A percentile compares a stretch with the other conserved stretches of the same genome.
Conservation (phyloP, 495 filamentous ascomycete genomes). For the Neurospora sp. region DNA sequence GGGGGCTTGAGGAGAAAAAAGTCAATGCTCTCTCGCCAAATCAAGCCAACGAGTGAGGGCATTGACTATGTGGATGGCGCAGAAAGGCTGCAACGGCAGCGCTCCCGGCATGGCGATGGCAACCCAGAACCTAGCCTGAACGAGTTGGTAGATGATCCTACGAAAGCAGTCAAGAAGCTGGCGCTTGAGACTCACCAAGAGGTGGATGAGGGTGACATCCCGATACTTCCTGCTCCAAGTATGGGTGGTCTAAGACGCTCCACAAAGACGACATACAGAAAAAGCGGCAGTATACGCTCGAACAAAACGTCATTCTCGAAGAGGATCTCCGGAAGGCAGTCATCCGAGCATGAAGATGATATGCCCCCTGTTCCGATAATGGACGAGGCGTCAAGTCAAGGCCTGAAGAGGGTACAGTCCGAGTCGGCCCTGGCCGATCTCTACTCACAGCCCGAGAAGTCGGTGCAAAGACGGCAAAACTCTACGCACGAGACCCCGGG, state of each 20-base stretch:
- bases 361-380: slow-evolving; percentile 31
- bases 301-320: slow-evolving; percentile 56
- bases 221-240: slow-evolving; percentile 73
- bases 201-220: slow-evolving; percentile 55
- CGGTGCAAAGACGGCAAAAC: slow-evolving; percentile 34
- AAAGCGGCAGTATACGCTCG: slow-evolving; percentile 56
- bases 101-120: slow-evolving; percentile 46
- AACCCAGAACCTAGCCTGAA: slow-evolving; percentile 57
- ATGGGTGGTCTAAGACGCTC: slow-evolving; percentile 77
- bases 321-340: slow-evolving; percentile 45
- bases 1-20: slow-evolving; percentile 71
- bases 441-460: slow-evolving; percentile 40
- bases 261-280: slow-evolving; percentile 84
- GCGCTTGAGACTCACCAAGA: slow-evolving; percentile 36
- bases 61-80: slow-evolving; percentile 77
- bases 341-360: slow-evolving; percentile 49
- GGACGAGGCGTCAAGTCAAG: slow-evolving; percentile 43
- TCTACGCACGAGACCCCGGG: slow-evolving; percentile 23
- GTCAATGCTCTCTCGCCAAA: slow-evolving; percentile 89
- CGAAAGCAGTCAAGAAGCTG: slow-evolving; percentile 55
- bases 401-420: slow-evolving; percentile 61
- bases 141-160: slow-evolving; percentile 69
- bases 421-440: slow-evolving; percentile 56
- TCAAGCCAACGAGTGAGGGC: slow-evolving; percentile 59
- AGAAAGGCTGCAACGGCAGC: slow-evolving; percentile 68